Evolutionary conservation across 2,329 filamentous ascomycete species (phyloP), one percentile per base, ranked within the genome.

Genomic region (Leptographium procerum): DNA sequence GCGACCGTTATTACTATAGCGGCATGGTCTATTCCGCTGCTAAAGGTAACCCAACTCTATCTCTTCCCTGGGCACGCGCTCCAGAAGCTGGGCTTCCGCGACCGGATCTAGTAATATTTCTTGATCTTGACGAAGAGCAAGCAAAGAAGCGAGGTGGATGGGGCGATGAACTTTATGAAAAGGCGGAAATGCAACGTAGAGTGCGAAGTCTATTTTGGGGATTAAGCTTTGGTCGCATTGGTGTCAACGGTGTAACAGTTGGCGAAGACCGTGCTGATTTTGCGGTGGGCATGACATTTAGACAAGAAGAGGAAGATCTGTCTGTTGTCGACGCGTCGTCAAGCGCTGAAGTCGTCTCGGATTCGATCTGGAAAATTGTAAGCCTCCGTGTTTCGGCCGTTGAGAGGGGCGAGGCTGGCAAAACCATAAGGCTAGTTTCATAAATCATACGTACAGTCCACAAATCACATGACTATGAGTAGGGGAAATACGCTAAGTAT

Each of bases 1-100:
- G 92, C 64, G 94, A 99, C 71, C 85, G 94, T 53, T 99, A 97
- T 75, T 95, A 95, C 70, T 92, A 96, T 75, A 94, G 88, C 24
- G 94, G 94, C 57, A 88, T 91, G 59, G 90, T 96, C 55, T 99
- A 97, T 75, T 90, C 86, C 28, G 89, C 90, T 0, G 92, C 94
- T 4, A 97, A 97, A 69, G 77, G 83, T 51, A 89, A 89, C 64
- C 82, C 85, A 0, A 71, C 76, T 2, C 78, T 96, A 14, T 75
- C 80, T 0, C 76, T 96, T 0, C 72, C 80, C 0, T 99, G 94
- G 91, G 91, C 90, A 9, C 85, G 89, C 64, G 80, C 84, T 19
- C 89, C 91, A 1, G 94, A 97, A 66, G 80, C 89, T 16, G 92
- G 92, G 0, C 79, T 99, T 0, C 92, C 94, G 1, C 82, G 87